These are phyloP conservation scores for Calonectria montana DNA, from an alignment of 2,329 filamentous ascomycete species.

Conservation along the genomic window DNA sequence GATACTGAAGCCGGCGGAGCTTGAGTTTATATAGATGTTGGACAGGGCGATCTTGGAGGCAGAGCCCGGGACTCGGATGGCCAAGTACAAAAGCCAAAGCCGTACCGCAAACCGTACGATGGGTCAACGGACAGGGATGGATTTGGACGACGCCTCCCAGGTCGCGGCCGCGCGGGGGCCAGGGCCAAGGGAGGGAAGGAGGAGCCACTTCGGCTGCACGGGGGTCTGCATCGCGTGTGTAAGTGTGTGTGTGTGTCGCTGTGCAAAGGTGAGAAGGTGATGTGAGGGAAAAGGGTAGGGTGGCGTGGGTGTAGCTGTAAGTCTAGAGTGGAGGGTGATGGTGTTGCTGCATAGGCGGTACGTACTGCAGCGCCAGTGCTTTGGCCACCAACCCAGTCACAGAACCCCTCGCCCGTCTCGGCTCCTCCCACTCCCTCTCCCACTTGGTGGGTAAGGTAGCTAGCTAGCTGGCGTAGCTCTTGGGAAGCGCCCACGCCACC, in stretches of 20 bases:
- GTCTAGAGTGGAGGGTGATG: slow-evolving; percentile 27
- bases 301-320: slow-evolving; percentile 26
- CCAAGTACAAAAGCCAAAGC: slow-evolving; percentile 19
- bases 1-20: slow-evolving; percentile 34
- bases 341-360: slow-evolving; percentile 3
- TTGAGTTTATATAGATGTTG: slow-evolving; percentile 44
- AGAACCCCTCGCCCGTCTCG: background rate
- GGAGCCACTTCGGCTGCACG: slow-evolving; percentile 43
- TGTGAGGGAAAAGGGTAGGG: background rate
- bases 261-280: slow-evolving; percentile 1
- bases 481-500: background rate
- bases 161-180: slow-evolving; percentile 39
- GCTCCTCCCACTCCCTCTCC: background rate
- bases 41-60: slow-evolving; percentile 32
- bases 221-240: slow-evolving; percentile 39
- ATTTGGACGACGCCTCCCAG: slow-evolving; percentile 37
- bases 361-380: background rate
- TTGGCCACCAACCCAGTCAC: background rate
- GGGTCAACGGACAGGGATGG: slow-evolving; percentile 36
- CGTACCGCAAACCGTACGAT: slow-evolving; percentile 41
- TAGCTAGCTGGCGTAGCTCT: background rate
- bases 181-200: slow-evolving; percentile 34
- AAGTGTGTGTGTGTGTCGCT: slow-evolving; percentile 16
- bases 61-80: slow-evolving; percentile 31
- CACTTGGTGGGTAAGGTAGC: background rate